These are phyloP conservation scores for Clitopilus hobsonii DNA, from an alignment of 768 basidiomycete species.

Conservation along the genomic window DNA sequence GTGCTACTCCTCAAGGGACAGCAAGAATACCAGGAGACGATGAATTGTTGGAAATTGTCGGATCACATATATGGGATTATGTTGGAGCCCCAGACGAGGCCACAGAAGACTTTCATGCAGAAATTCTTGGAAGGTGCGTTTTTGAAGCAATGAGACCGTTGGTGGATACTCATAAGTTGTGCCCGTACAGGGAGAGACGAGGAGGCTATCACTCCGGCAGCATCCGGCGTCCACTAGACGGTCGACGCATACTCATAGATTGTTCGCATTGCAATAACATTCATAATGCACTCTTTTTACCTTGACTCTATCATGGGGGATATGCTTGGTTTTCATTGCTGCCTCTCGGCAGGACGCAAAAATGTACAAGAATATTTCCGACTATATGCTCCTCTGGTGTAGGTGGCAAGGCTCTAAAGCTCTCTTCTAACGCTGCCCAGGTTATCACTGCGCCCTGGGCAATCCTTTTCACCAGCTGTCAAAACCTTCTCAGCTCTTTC, in stretches of 20 bases:
- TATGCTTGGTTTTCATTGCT: too few species aligned
- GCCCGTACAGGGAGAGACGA: conserved; percentile 63
- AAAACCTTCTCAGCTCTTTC: conserved; percentile 23
- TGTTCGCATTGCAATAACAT: neutral
- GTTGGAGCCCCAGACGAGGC: conserved; percentile 38
- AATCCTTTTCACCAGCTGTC: neutral
- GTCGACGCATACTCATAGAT: neutral
- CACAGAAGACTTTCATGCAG: conserved; percentile 67
- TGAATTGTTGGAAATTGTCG: conserved; percentile 91
- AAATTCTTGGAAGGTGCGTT: conserved; percentile 79
- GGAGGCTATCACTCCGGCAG: conserved; percentile 65
- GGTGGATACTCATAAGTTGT: conserved; percentile 4
- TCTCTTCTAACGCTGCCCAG: neutral
- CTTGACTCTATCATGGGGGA: too few species aligned
- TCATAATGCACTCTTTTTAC: neutral
- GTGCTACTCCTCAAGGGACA: conserved; percentile 78
- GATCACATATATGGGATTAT: conserved; percentile 77
- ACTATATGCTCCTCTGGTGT: neutral
- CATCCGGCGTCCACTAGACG: conserved; percentile 39
- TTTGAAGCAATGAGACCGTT: neutral
- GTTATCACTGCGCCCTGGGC: neutral
- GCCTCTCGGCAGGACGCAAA: too few species aligned
- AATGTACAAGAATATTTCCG: too few species aligned
- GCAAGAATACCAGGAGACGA: conserved; percentile 89
- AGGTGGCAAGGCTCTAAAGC: neutral